phyloP scores from a whole-genome alignment of 176 grass and related monocot species.

The Triticum turgidum region DNA sequence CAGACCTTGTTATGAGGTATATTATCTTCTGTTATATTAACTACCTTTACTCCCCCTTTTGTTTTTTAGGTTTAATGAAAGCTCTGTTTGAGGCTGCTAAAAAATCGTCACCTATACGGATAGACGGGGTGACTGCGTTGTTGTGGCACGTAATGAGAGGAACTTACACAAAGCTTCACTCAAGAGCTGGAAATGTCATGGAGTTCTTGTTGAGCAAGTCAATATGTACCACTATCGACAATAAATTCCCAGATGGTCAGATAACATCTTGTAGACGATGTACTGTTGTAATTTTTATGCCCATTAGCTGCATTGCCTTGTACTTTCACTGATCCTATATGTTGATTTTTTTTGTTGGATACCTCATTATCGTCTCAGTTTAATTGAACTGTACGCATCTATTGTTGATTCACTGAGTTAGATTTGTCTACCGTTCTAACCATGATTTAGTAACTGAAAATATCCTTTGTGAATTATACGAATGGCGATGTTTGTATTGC shows the following conservation, averaged over 20 bases:
- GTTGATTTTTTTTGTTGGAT: background rate
- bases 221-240: slow-evolving; percentile 32
- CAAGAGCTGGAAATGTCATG: slow-evolving; percentile 71
- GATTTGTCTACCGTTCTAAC: background rate
- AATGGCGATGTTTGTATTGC: too few species aligned
- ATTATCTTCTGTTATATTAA: slow-evolving; percentile 28
- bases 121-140: slow-evolving; percentile 66
- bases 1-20: background rate
- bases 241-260: slow-evolving; percentile 72
- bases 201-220: slow-evolving; percentile 75
- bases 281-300: slow-evolving; percentile 16
- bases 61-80: slow-evolving; percentile 60
- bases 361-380: background rate
- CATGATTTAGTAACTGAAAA: slow-evolving; percentile 7
- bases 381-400: background rate
- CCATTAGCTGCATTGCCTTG: slow-evolving; percentile 10
- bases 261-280: slow-evolving; percentile 23
- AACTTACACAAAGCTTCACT: slow-evolving; percentile 72
- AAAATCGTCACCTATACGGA: slow-evolving; percentile 53
- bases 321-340: background rate
- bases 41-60: background rate
- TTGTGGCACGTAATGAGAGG: slow-evolving; percentile 81
- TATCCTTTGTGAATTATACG: background rate
- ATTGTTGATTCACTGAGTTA: background rate
- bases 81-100: slow-evolving; percentile 57